Base-by-base conservation (phyloP, 495 filamentous ascomycete genomes). In the Daldinia loculata region DNA sequence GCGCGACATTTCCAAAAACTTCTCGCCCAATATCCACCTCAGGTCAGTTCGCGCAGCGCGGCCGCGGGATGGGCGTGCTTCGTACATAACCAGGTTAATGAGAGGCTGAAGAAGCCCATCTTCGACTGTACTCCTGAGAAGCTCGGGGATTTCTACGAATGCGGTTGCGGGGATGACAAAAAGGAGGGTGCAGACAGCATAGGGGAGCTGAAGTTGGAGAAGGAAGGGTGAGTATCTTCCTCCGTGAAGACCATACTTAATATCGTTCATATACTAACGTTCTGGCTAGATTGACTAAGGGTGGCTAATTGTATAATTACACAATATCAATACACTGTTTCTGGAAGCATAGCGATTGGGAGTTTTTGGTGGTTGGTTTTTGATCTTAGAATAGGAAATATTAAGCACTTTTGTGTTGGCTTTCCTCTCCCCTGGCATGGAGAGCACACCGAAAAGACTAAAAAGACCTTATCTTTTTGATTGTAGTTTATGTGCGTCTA, bases 21-120 rank as follows among this genome's bases (percentile, higher is more conserved):
- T 65, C 80, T 99, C 8, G 82, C 82, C 36, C 89, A 92, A 64
- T 98, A 89, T 74, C 95, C 95, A n/a, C 95, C 95, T 3, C 95
- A 99, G 74, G 93, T 94, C 34, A 89, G 90, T 24, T 92, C 90
- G 7, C 88, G 95, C 61, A 92, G 90, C 69, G 87, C 89, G 0
- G 95, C 95, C 1, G 91, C 92, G 0, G 92, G 89, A 5, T 98
- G 95, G 95, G 95, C 90, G 1, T 99, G 95, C 75, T 92, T 92
- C 72, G 91, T 98, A 39, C 95, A 99, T 74, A 99, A 99, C 72
- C 87, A 93, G 74, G 94, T 99, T 62, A 99, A 99, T 80, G 87
- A 91, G 77, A 88, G 93, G 74, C 82, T 98, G 61, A 80, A 88
- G 62, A 99, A 99, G 79, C 83, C 85, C 0, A 69, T 88, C 57